Evolutionary conservation across 192 early-diverging fungal genomes (phyloP), one percentile per base, ranked within the genome.

Genomic region (Neocallimastix lanati): DNA sequence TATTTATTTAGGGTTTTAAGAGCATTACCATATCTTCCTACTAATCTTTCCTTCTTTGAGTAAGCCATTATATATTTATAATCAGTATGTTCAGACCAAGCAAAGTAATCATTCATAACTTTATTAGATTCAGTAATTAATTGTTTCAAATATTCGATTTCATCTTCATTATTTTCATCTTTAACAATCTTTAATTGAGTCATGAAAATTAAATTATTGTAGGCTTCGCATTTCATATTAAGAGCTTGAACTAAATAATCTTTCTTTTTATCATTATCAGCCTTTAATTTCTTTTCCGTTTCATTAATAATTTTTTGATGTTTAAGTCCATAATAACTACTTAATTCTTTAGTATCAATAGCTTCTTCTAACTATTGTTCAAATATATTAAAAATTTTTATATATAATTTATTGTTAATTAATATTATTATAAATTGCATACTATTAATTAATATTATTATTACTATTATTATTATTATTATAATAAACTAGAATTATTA

Each of bases 1-100:
- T 88, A 97, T 80, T 89, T 90, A 82, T 92, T 87, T 36, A 93
- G 81, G 0, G 87, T 88, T 82, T 93, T 92, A 80, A 96, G 83
- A 1, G 94, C 96, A 38, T 84, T 83, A 12, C 91, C 96, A 76
- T 86, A 80, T 29, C 89, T 85, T 0, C 88, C 86, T 30, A 88
- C 85, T 77, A 84, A 82, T 28, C 88, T 33, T 78, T 86, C 67
- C 82, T 79, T 88, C 90, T 78, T 88, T 77, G 28, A 84, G 92
- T 80, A 94, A 27, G 85, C 82, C 14, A 88, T 86, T 12, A 92
- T 85, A 18, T 84, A 83, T 79, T 93, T 91, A 78, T 92, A 89
- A 38, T 81, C 85, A 38, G 79, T 28, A 67, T 82, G 27, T 28
- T 78, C 78, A n/a, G 84, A 81, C 29, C 80, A 83, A 25, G 81